Conservation (phyloP, 2,329 filamentous ascomycete species). For the Claviceps pazoutovae region DNA sequence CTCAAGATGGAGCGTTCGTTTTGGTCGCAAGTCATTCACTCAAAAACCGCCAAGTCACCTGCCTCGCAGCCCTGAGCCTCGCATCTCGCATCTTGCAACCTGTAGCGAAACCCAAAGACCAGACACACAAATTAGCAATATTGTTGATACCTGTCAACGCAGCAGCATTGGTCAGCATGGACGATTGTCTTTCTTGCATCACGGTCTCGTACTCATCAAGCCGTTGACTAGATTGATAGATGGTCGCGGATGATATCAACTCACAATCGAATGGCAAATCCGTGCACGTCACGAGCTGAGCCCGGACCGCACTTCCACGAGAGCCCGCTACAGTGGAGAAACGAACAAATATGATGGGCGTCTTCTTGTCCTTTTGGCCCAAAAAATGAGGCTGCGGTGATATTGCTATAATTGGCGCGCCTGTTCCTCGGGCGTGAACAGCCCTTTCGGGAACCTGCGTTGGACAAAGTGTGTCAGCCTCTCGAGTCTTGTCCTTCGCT, state of each 20-base stretch:
- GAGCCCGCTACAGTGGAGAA: constrained; percentile 63
- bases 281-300: constrained; percentile 57
- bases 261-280: constrained; percentile 42
- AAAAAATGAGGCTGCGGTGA: constrained; percentile 55
- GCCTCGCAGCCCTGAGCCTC: too few species aligned
- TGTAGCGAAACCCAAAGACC: too few species aligned
- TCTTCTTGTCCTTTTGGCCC: constrained; percentile 38
- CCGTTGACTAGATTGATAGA: too few species aligned
- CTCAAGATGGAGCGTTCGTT: too few species aligned
- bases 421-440: too few species aligned
- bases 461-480: neutral
- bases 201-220: too few species aligned
- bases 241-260: constrained; percentile 5
- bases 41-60: too few species aligned
- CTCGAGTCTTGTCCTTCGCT: too few species aligned
- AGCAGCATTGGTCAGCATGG: neutral
- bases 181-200: too few species aligned
- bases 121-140: constrained; percentile 27
- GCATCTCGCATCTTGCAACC: too few species aligned
- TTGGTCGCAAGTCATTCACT: too few species aligned
- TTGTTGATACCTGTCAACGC: constrained; percentile 44
- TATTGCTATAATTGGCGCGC: constrained; percentile 40
- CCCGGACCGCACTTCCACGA: constrained; percentile 53
- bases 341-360: constrained; percentile 50
- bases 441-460: constrained; percentile 42